Evolutionary conservation across 306 rosid species (phyloP), one percentile per base, ranked within the genome.

Genomic region (Castanea mollissima): DNA sequence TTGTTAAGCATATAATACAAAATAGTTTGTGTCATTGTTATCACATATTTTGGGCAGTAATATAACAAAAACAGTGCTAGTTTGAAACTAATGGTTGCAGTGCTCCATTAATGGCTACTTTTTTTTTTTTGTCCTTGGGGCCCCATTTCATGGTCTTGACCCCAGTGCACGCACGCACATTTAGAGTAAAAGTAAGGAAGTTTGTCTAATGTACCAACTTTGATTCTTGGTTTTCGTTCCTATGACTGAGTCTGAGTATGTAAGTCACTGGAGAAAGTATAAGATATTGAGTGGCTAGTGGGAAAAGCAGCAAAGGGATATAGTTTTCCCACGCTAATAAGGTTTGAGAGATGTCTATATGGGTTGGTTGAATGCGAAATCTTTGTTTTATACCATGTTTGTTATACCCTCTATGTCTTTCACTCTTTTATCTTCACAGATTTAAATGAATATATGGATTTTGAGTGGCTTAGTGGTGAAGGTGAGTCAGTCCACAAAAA

Each of bases 401-500:
- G 38, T 69, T 35, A 63, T 72, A 57, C 23, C 9, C 59, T 78
- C 80, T 76, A 14, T 59, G 20, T 15, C 6, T 13, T 29, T 35
- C 72, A 32, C 3, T 67, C 72, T 67, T 67, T 67, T 63, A 81
- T 78, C 87, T 80, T 76, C 60, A 23, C 78, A 74, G 16, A 59
- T 77, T 5, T 29, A 58, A 70, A 23, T 29, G 57, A 70, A 74
- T 56, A 58, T 63, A 69, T 32, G 70, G 81, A 71, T 20, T 46
- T 80, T 78, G 75, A 67, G 84, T 73, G 88, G 79, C 78, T 69
- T 85, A 85, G 81, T 77, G 86, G 77, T 15, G 79, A 78, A 79
- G 79, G 79, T 83, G 81, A 58, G 78, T 80, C 83, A 64, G 75
- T 86, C 83, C 76, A 88, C 79, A 83, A 88, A 86, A 88, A 88